A percentile compares a stretch with the other conserved stretches of the same genome.
Conservation (phyloP, 331 rosid genomes). For the Rhamnella rubrinervis region DNA sequence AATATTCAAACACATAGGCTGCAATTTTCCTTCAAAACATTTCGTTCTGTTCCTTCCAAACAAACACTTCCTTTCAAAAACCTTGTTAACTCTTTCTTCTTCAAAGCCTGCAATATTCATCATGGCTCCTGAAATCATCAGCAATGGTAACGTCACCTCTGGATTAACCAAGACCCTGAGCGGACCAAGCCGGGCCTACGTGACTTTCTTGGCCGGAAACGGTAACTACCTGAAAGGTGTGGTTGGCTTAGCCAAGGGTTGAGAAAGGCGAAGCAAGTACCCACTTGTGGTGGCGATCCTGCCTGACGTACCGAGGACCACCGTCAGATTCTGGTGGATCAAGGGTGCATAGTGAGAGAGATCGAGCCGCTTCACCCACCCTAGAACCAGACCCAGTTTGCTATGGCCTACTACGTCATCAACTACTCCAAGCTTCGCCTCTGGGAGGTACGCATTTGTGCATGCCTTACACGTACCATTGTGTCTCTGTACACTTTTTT, state of each 20-base stretch:
- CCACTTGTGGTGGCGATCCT: constrained; percentile 71
- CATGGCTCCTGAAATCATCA: constrained; percentile 56
- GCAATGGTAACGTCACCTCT: constrained; percentile 8
- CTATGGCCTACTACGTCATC: constrained; percentile 83
- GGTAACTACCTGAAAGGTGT: constrained; percentile 87
- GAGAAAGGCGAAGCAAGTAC: constrained; percentile 56
- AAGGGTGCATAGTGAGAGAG: constrained; percentile 66
- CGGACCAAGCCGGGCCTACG: constrained; percentile 42
- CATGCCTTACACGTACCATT: constrained; percentile 19
- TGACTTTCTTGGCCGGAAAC: constrained; percentile 79
- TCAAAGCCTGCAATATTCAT: background rate
- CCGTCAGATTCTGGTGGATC: constrained; percentile 51
- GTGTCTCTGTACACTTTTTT: too few relatives aligned
- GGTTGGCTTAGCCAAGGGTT: constrained; percentile 82
- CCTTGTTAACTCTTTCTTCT: too few relatives aligned
- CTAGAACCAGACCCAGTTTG: constrained; percentile 62
- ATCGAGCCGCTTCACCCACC: constrained; percentile 71
- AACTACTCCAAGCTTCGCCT: constrained; percentile 89
- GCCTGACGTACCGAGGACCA: constrained; percentile 80
- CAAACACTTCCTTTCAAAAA: constrained; percentile 3
- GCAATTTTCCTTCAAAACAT: background rate
- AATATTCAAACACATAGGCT: too few relatives aligned
- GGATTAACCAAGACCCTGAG: constrained; percentile 12
- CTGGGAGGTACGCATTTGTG: constrained; percentile 58
- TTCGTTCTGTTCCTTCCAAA: background rate